These are phyloP conservation scores for Plasmopara muralis DNA, from an alignment of 352 stramenopile species.

Conservation along the genomic window DNA sequence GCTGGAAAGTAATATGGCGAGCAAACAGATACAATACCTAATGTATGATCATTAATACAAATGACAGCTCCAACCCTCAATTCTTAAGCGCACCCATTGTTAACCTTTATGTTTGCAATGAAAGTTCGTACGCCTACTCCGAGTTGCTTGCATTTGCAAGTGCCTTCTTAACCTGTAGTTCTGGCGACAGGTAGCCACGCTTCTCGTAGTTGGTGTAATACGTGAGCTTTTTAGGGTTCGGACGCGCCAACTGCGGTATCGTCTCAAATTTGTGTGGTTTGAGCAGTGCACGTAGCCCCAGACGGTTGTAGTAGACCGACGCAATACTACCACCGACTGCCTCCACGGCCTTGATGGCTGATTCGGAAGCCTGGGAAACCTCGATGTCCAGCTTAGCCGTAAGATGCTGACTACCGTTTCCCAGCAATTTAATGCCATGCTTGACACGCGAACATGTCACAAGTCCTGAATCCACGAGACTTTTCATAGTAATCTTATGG, in stretches of 20 bases:
- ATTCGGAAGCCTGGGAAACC: conserved; percentile 90
- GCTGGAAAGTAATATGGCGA: conserved; percentile 8
- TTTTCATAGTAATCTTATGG: conserved; percentile 92
- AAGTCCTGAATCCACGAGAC: conserved; percentile 81
- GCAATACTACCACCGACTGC: conserved; percentile 90
- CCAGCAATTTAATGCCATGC: conserved; percentile 94
- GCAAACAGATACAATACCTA: too few relatives aligned
- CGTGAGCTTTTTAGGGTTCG: conserved; percentile 93
- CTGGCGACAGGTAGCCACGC: conserved; percentile 94
- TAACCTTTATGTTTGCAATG: conserved; percentile 4
- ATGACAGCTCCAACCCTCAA: conserved; percentile 13
- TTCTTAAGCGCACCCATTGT: conserved; percentile 5
- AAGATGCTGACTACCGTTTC: conserved; percentile 80
- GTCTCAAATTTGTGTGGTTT: conserved; percentile 95
- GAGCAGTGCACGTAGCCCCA: conserved; percentile 91
- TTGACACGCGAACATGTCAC: conserved; percentile 90
- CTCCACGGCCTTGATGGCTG: conserved; percentile 94
- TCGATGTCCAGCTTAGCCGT: conserved; percentile 91
- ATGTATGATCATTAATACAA: conserved; percentile 4
- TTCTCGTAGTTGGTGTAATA: conserved; percentile 97
- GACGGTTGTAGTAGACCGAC: conserved; percentile 96
- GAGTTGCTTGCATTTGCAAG: conserved; percentile 35
- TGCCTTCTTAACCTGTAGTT: conserved; percentile 92
- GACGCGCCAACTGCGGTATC: conserved; percentile 89
- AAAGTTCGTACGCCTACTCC: conserved; percentile 28